A percentile compares a stretch with the other conserved stretches of the same genome.
phyloP scores from a whole-genome alignment of 306 rosid genomes.

The Echinosophora koreensis region DNA sequence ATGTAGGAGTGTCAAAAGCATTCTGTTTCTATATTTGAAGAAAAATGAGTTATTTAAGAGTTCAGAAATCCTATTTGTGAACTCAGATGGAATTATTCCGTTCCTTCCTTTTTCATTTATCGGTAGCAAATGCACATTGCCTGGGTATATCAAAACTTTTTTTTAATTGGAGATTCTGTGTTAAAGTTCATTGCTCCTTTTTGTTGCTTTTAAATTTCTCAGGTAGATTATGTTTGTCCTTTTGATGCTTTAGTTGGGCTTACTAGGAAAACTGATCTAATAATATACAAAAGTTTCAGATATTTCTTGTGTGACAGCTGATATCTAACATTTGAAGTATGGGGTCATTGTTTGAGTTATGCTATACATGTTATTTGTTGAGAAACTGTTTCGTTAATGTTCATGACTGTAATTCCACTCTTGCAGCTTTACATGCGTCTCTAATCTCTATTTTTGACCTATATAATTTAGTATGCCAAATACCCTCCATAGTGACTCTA shows the following conservation, averaged over 20 bases:
- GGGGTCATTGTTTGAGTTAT: slow-evolving; percentile 4
- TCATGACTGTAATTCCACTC: slow-evolving; percentile 5
- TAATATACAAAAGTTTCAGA: slow-evolving; percentile 7
- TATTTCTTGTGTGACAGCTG: slow-evolving; percentile 8
- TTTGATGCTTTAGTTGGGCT: slow-evolving; percentile 19
- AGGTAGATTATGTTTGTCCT: not conserved
- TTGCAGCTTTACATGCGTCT: not conserved
- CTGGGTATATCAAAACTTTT: not conserved
- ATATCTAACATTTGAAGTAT: slow-evolving; percentile 7
- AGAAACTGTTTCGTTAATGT: slow-evolving; percentile 30
- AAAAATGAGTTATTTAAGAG: not conserved
- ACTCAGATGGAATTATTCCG: not conserved
- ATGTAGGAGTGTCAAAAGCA: slow-evolving; percentile 13
- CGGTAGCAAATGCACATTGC: not conserved
- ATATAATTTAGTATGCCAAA: slow-evolving; percentile 23
- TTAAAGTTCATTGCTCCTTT: not conserved
- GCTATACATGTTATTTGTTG: slow-evolving; percentile 24
- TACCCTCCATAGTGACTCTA: not conserved
- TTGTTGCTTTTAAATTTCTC: slow-evolving; percentile 14
- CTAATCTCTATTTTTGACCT: slow-evolving; percentile 1
- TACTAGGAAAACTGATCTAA: not conserved
- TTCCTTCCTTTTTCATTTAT: slow-evolving; percentile 2
- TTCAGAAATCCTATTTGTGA: slow-evolving; percentile 13
- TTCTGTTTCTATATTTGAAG: not conserved
- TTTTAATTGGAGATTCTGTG: not conserved